A percentile compares a stretch with the other conserved stretches of the same genome.
phyloP scores from a whole-genome alignment of 148 eudicot species.

The Silene latifolia region DNA sequence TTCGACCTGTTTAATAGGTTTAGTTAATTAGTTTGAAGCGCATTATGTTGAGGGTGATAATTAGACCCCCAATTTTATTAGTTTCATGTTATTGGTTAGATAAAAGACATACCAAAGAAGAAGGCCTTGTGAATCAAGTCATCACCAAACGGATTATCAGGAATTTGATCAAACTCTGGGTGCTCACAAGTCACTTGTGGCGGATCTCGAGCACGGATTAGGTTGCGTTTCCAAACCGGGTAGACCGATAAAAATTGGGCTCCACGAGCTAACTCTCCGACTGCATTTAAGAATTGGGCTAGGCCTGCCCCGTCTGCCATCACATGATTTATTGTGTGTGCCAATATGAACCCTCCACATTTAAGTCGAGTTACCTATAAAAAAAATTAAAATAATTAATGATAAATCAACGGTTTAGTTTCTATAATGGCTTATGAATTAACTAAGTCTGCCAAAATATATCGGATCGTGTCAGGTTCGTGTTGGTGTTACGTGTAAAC shows the following conservation, averaged over 20 bases:
- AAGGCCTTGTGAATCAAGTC: constrained; percentile 25
- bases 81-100: not conserved
- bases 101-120: constrained; percentile 22
- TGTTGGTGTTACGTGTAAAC: too few species aligned
- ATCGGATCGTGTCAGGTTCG: too few species aligned
- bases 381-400: not conserved
- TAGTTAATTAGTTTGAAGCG: too few species aligned
- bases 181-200: constrained; percentile 29
- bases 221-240: constrained; percentile 39
- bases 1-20: too few species aligned
- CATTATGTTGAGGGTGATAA: too few species aligned
- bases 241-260: constrained; percentile 9
- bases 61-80: too few species aligned
- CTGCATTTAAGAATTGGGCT: constrained; percentile 35
- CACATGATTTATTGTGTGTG: constrained; percentile 25
- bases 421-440: too few species aligned
- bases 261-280: constrained; percentile 34
- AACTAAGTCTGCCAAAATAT: too few species aligned
- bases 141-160: constrained; percentile 19
- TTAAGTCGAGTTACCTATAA: constrained; percentile 26
- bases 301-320: constrained; percentile 30
- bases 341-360: constrained; percentile 31
- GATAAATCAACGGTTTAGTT: too few species aligned
- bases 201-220: constrained; percentile 28
- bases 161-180: constrained; percentile 27